Evolutionary conservation across 1,139 yeast genomes (phyloP).

Genomic region (Diutina scorzettiae): DNA sequence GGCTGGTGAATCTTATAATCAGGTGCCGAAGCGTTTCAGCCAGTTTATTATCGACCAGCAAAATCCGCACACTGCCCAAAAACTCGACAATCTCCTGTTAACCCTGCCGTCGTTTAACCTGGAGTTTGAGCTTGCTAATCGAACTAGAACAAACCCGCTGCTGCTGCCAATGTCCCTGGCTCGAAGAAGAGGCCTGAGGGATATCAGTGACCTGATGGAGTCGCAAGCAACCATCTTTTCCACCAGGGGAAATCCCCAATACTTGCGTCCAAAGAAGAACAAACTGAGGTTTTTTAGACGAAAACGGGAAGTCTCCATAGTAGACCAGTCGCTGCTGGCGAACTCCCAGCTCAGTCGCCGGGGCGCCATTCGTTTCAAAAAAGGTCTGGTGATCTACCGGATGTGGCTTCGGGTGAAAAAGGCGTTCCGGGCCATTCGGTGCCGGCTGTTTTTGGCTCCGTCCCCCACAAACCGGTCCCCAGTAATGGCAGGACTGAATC

Average conservation of each 20-base stretch:
- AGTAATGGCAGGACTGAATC: background rate
- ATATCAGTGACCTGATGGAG: slow-evolving; percentile 27
- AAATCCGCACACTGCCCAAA: slow-evolving; percentile 3
- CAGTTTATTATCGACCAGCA: slow-evolving; percentile 30
- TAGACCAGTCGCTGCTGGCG: background rate
- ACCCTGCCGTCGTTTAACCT: background rate
- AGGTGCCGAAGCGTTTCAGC: slow-evolving; percentile 31
- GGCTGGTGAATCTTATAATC: slow-evolving; percentile 13
- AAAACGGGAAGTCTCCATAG: background rate
- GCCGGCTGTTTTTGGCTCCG: background rate
- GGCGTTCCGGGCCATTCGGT: slow-evolving; percentile 7
- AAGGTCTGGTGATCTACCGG: slow-evolving; percentile 16
- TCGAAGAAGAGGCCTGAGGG: slow-evolving; percentile 6
- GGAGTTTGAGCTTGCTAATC: background rate
- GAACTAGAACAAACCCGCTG: background rate
- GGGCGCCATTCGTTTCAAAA: slow-evolving; percentile 24
- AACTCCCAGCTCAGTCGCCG: slow-evolving; percentile 12
- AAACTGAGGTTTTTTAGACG: background rate
- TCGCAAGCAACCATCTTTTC: slow-evolving; percentile 37
- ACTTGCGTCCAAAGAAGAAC: background rate
- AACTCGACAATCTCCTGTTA: slow-evolving; percentile 8
- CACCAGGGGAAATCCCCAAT: slow-evolving; percentile 16
- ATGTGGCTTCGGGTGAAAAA: slow-evolving; percentile 18
- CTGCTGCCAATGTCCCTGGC: background rate
- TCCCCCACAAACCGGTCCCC: background rate